Evolutionary conservation across 2,329 filamentous ascomycete genomes (phyloP).

Genomic region (Thielaviopsis musarum): DNA sequence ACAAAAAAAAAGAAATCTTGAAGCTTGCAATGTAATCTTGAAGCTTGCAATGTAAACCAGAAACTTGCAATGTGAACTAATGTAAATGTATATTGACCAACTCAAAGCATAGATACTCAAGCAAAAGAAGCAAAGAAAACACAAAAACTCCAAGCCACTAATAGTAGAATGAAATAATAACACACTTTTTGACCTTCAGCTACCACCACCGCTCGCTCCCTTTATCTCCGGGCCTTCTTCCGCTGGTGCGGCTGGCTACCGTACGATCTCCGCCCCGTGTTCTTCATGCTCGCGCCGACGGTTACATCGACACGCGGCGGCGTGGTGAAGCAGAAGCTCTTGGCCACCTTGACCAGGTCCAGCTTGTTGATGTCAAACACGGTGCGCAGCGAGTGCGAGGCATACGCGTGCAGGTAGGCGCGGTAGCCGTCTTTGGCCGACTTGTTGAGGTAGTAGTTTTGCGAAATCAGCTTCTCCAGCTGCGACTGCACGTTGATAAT

Average conservation of each 20-base stretch:
- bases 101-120: background rate
- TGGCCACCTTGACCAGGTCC: conserved; percentile 68
- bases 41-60: too few species aligned
- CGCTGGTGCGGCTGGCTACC: conserved; percentile 53
- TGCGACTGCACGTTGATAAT: conserved; percentile 82
- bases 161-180: background rate
- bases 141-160: conserved; percentile 7
- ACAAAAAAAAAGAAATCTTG: background rate
- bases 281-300: conserved; percentile 64
- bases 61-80: too few species aligned
- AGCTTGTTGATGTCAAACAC: conserved; percentile 70
- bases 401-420: conserved; percentile 89
- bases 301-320: conserved; percentile 71
- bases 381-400: conserved; percentile 44
- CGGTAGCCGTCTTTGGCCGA: conserved; percentile 62
- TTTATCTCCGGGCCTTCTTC: conserved; percentile 25
- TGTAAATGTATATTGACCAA: background rate
- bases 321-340: conserved; percentile 63
- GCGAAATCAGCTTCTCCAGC: conserved; percentile 80
- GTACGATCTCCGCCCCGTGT: conserved; percentile 53
- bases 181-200: conserved; percentile 2
- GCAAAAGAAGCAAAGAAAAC: conserved; percentile 2
- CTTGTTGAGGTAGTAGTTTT: conserved; percentile 97
- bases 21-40: too few species aligned
- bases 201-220: background rate